These are phyloP conservation scores for Saposhnikovia divaricata DNA, from an alignment of 129 eudicot species.

Conservation along the genomic window DNA sequence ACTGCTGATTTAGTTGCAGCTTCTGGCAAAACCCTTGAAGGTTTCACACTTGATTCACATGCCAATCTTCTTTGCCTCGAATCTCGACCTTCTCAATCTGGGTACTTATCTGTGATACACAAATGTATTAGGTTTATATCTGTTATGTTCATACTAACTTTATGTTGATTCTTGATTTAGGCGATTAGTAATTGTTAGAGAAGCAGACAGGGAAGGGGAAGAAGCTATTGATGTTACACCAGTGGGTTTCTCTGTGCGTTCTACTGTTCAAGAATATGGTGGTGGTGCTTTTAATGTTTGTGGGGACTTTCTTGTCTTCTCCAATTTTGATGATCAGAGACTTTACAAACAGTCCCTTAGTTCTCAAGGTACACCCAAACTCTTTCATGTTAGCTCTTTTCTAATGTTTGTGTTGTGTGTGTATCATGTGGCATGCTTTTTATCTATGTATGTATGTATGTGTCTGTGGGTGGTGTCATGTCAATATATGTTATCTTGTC, in stretches of 20 bases:
- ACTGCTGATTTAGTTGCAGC: slow-evolving; percentile 32
- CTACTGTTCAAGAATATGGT: slow-evolving; percentile 36
- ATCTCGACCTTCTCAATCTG: slow-evolving; percentile 43
- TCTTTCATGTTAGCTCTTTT: background rate
- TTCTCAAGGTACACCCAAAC: slow-evolving; percentile 14
- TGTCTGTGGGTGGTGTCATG: background rate
- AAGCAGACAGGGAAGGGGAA: slow-evolving; percentile 19
- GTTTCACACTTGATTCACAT: slow-evolving; percentile 27
- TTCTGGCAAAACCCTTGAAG: slow-evolving; percentile 31
- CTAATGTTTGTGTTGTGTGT: too few species aligned
- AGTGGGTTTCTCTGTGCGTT: slow-evolving; percentile 29
- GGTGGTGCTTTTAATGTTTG: slow-evolving; percentile 35
- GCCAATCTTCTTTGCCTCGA: slow-evolving; percentile 42
- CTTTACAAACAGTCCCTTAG: slow-evolving; percentile 28
- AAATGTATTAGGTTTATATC: too few species aligned
- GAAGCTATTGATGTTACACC: slow-evolving; percentile 30
- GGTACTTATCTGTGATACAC: slow-evolving; percentile 8
- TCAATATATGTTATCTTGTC: background rate
- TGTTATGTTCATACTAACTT: background rate
- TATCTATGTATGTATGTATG: background rate
- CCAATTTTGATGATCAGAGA: slow-evolving; percentile 34
- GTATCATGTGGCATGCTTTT: background rate
- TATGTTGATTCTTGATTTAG: background rate
- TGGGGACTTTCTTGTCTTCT: slow-evolving; percentile 24
- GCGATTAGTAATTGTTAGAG: slow-evolving; percentile 34